Evolutionary conservation across 2,329 filamentous ascomycete genomes (phyloP).

Genomic region (Pseudogymnoascus sp.): DNA sequence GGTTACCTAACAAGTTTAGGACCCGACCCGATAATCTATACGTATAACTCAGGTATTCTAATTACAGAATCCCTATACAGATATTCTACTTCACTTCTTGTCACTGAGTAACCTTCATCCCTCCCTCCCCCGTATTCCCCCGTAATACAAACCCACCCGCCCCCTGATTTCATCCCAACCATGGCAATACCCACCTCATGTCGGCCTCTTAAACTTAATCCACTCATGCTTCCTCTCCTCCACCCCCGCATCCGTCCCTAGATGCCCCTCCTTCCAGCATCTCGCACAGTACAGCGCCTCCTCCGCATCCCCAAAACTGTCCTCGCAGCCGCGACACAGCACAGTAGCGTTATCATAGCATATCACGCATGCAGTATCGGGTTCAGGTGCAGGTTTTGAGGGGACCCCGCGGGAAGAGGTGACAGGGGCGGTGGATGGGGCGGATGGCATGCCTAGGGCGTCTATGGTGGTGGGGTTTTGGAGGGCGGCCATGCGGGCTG

Average conservation of each 20-base stretch:
- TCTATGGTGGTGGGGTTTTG: slow-evolving; percentile 15
- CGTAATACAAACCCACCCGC: not conserved
- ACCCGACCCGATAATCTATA: not conserved
- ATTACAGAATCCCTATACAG: not conserved
- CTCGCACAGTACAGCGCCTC: slow-evolving; percentile 56
- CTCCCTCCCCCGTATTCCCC: not conserved
- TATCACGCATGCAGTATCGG: slow-evolving; percentile 71
- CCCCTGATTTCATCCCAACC: not conserved
- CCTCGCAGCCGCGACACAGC: slow-evolving; percentile 62
- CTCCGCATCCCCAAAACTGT: slow-evolving; percentile 38
- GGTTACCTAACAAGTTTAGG: not conserved
- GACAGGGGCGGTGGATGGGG: slow-evolving; percentile 20
- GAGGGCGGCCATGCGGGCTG: slow-evolving; percentile 24
- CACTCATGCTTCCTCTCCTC: slow-evolving; percentile 64
- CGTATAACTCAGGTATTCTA: not conserved
- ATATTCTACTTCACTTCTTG: not conserved
- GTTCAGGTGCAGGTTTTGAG: slow-evolving; percentile 48
- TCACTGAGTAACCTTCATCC: not conserved
- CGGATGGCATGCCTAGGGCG: slow-evolving; percentile 23
- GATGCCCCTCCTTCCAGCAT: slow-evolving; percentile 78
- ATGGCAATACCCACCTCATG: not conserved
- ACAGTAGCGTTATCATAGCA: slow-evolving; percentile 72
- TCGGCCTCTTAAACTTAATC: slow-evolving; percentile 29
- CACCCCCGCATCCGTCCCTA: slow-evolving; percentile 56
- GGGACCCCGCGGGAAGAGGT: slow-evolving; percentile 13